Percentiles rank a stretch among this genome's conserved stretches.
Conservation (phyloP, 2,329 filamentous ascomycete genomes). For the Calonectria crousiana region DNA sequence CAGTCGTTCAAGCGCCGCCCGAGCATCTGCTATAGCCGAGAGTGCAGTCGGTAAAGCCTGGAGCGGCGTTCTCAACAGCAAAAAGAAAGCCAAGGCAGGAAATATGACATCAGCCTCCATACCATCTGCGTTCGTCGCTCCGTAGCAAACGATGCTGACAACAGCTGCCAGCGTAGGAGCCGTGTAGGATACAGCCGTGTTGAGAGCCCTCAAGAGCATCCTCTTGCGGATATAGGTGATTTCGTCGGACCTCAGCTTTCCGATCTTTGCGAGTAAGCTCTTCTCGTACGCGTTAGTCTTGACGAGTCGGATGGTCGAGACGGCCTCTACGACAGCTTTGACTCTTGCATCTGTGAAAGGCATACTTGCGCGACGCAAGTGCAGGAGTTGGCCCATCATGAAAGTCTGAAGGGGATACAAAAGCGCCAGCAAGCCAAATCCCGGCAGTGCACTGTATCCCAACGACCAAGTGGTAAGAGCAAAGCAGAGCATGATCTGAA, state of each 20-base stretch:
- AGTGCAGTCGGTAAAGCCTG: background rate
- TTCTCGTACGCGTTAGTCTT: background rate
- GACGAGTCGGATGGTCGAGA: background rate
- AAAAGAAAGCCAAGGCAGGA: background rate
- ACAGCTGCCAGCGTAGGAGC: background rate
- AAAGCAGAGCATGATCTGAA: conserved; percentile 43
- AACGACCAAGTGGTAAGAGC: background rate
- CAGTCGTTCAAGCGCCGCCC: background rate
- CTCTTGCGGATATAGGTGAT: background rate
- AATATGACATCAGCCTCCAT: background rate
- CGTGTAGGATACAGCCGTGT: background rate
- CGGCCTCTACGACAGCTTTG: background rate
- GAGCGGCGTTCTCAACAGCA: background rate
- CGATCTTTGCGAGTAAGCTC: background rate
- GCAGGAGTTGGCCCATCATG: background rate
- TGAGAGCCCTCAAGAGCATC: background rate
- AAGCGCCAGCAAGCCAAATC: background rate
- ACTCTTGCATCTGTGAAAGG: background rate
- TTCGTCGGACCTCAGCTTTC: background rate
- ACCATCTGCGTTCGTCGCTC: background rate
- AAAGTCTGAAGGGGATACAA: background rate
- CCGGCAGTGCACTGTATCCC: background rate
- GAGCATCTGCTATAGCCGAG: background rate
- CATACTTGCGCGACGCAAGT: background rate
- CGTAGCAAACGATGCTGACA: background rate